Evolutionary conservation across 1,139 yeast species (phyloP).

Genomic region (Suhomyces wounanorum): DNA sequence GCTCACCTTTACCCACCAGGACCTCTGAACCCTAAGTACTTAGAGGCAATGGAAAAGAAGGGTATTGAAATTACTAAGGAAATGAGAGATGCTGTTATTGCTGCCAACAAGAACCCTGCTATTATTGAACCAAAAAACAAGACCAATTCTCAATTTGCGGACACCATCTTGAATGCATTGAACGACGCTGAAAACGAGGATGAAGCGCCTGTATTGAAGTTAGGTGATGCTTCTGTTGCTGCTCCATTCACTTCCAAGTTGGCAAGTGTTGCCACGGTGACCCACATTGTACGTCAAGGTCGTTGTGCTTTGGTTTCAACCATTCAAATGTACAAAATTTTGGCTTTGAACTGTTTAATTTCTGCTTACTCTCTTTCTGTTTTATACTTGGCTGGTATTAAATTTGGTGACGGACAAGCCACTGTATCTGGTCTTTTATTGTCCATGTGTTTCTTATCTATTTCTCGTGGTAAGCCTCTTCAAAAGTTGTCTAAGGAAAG

Average conservation of each 20-base stretch:
- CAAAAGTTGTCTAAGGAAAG: constrained; percentile 89
- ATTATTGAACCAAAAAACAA: constrained; percentile 31
- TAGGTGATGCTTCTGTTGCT: constrained; percentile 99
- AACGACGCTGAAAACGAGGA: constrained; percentile 71
- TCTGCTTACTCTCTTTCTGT: constrained; percentile 95
- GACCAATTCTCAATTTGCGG: constrained; percentile 61
- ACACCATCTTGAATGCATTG: constrained; percentile 68
- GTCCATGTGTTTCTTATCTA: constrained; percentile 92
- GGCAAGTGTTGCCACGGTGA: constrained; percentile 89
- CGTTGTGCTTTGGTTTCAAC: constrained; percentile 98
- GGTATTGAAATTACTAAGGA: constrained; percentile 76
- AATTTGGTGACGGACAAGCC: constrained; percentile 96
- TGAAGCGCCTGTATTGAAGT: constrained; percentile 89
- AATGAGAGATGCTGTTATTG: constrained; percentile 58
- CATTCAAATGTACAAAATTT: constrained; percentile 96
- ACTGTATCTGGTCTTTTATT: constrained; percentile 89
- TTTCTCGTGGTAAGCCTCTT: constrained; percentile 90
- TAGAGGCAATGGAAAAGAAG: constrained; percentile 79
- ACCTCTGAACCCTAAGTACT: constrained; percentile 82
- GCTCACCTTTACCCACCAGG: constrained; percentile 98
- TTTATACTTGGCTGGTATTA: constrained; percentile 93
- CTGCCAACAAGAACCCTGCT: constrained; percentile 44
- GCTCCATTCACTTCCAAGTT: constrained; percentile 98
- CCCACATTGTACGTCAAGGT: constrained; percentile 95
- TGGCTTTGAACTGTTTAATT: constrained; percentile 94